Percentiles rank a stretch among this genome's conserved stretches.
These are phyloP conservation scores for Aspergillus pseudoviridinutans DNA, from an alignment of 2,329 filamentous ascomycete species.

Conservation along the genomic window DNA sequence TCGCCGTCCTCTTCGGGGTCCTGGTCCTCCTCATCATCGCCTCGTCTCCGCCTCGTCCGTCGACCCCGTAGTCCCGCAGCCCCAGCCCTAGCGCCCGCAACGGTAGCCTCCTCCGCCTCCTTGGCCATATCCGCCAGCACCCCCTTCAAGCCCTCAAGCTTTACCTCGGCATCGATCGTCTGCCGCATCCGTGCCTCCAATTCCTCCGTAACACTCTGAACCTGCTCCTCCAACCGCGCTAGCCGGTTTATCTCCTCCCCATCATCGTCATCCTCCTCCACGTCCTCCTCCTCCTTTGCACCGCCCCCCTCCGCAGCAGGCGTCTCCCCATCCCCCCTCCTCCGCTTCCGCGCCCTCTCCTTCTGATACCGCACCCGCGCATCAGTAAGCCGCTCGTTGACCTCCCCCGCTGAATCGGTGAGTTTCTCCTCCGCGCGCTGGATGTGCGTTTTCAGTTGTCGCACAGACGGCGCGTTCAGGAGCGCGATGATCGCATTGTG, in stretches of 20 bases:
- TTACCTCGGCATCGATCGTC: conserved; percentile 54
- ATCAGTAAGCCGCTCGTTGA: conserved; percentile 52
- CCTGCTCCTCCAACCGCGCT: conserved; percentile 42
- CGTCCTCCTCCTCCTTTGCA: conserved; percentile 18
- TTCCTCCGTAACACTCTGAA: conserved; percentile 49
- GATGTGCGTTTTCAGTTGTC: conserved; percentile 48
- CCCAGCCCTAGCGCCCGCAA: conserved; percentile 13
- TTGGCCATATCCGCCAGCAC: conserved; percentile 42
- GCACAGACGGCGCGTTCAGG: conserved; percentile 37
- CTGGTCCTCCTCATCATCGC: conserved; percentile 30
- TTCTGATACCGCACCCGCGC: conserved; percentile 36
- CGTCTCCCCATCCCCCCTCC: conserved; percentile 3
- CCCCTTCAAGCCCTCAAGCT: conserved; percentile 42
- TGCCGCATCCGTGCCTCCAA: conserved; percentile 57
- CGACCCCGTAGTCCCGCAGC: conserved; percentile 21
- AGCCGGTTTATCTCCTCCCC: conserved; percentile 38
- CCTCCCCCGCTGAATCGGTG: conserved; percentile 47
- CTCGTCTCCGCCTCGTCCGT: conserved; percentile 14
- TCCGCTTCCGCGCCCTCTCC: conserved; percentile 28
- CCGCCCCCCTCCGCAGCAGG: conserved; percentile 19
- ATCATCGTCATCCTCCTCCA: conserved; percentile 31
- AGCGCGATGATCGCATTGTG: conserved; percentile 47
- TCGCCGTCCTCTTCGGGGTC: conserved; percentile 39
- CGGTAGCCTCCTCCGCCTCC: conserved; percentile 33
- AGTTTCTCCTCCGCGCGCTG: conserved; percentile 46